Base-by-base conservation (phyloP, 2,329 filamentous ascomycete species). In the Ilyonectria mors-panacis region DNA sequence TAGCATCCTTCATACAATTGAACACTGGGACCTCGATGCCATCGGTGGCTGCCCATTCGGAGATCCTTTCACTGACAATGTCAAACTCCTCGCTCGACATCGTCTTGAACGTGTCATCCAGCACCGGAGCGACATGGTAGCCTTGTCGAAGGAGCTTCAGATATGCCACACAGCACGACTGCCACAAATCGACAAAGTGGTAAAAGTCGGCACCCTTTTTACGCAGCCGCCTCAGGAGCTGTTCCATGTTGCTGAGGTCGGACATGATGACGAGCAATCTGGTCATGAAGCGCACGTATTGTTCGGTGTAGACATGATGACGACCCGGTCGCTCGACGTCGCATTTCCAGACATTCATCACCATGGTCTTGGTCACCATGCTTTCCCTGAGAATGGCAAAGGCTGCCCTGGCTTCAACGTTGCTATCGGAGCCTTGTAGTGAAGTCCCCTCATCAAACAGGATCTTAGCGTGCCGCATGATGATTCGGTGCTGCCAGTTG, bases 401-500 rank as follows among this genome's bases (percentile, higher is more conserved):
- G 15, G 97, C 88, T 61, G 95, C 93, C 76, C 91, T 88, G 73
- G 94, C 95, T 23, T 93, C 91, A 35, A 87, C 88, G 15, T 86
- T 79, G 6, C 71, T 84, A n/a, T 85, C 80, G 58, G 85, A 83
- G 54, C 69, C 88, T 79, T 72, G 68, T 2, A 63, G 68, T 48
- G 70, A 50, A 48, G 80, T 77, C 42, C 81, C 78, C 33, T 86
- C 83, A 58, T 85, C 82, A 59, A 87, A 89, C 8, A 90, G 74
- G 21, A 91, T 87, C 37, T 81, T 83, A 2, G 88, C 85, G 75
- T 93, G 91, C 26, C 94, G 90, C 76, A 92, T 91, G 59, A 94
- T 93, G 82, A 98, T 94, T 21, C 95, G 92, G 78, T 98, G 95
- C 77, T 98, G 95, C 95, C 95, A 98, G 75, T 96, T 95, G 1